Evolutionary conservation across 2,329 filamentous ascomycete species (phyloP), one percentile per base, ranked within the genome.

Genomic region (Talaromyces sp.): DNA sequence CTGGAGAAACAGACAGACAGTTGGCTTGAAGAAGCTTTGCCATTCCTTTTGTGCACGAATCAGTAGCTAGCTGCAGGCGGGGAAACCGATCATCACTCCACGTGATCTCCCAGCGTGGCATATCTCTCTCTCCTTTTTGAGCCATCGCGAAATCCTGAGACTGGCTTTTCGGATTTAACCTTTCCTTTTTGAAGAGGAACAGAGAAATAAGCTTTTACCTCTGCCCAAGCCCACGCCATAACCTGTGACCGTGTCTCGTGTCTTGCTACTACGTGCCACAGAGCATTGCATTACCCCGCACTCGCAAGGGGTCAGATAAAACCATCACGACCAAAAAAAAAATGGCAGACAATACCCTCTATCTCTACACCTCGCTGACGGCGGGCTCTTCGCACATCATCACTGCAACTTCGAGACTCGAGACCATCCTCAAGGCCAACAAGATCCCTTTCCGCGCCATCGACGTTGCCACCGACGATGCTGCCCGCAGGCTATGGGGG

Each of bases 301-400:
- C 44, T 27, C 44, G 23, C 18, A 47, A 47, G 44, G 44, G 44
- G 44, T 10, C 44, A 47, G 10, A 14, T 27, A 47, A 36, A 23
- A 23, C n/a, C 16, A 40, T 7, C 36, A 16, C 36, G 36, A n/a
- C 14, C 5, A 14, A 36, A n/a, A n/a, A 6, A 16, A 40, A n/a
- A 5, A 56, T 18, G 12, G 23, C 63, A 23, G 77, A 79, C 63
- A 85, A 89, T 56, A 82, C 88, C 31, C 87, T 99, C 65, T 99
- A 95, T 81, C 89, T 99, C 70, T 97, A 96, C 80, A 98, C 95
- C 64, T 98, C 94, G 59, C 84, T 99, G 61, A 98, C 95, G 23
- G 91, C 95, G 63, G 95, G 95, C 66, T 96, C 92, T 47, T 96
- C 92, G 28, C 92, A 97, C 76, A 96, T 98, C 75, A 88, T 98